Evolutionary conservation across 1,284 basidiomycete species (phyloP), one percentile per base, ranked within the genome.

Genomic region (Leccinum pachyderme): DNA sequence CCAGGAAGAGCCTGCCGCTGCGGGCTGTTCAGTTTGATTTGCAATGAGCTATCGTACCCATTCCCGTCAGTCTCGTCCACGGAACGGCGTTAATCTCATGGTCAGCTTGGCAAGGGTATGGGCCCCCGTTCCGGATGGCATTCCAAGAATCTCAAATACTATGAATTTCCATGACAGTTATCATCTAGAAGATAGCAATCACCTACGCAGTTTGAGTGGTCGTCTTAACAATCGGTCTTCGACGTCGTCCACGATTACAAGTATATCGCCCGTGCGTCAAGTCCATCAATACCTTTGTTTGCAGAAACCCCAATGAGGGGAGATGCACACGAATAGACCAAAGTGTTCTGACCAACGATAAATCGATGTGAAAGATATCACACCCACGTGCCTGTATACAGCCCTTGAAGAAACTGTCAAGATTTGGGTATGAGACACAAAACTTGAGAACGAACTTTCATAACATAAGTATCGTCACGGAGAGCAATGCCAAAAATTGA

Each of bases 331-430:
- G 74, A 79, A 33, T 83, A 77, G 71, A 80, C 77, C 12, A 70
- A 75, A 52, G 73, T 75, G 41, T 66, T 85, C 39, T 85, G 80
- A 81, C 81, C 2, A 65, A 74, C 47, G 78, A 84, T 64, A 80
- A 77, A 63, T 72, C 77, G 12, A 81, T 79, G 29, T 84, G 82
- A 81, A 54, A 70, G 70, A 44, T 82, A 83, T 59, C 73, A 78
- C n/a, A 75, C 79, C 27, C 80, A 84, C 62, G 81, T 84, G 80
- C 83, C 81, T 7, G 76, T 65, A 60, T 80, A 80, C 61, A 73
- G 63, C 31, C 67, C 43, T 18, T 18, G 18, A 18, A 24, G 51
- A 62, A 58, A 63, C 63, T 45, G 77, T 83, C 25, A 70, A 75
- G 8, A 72, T 66, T 82, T 79, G 18, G 70, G 80, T 78, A 49